A percentile compares a stretch with the other conserved stretches of the same genome.
phyloP scores from a whole-genome alignment of 257 asterid genomes.

The Nicotiana noctiflora region DNA sequence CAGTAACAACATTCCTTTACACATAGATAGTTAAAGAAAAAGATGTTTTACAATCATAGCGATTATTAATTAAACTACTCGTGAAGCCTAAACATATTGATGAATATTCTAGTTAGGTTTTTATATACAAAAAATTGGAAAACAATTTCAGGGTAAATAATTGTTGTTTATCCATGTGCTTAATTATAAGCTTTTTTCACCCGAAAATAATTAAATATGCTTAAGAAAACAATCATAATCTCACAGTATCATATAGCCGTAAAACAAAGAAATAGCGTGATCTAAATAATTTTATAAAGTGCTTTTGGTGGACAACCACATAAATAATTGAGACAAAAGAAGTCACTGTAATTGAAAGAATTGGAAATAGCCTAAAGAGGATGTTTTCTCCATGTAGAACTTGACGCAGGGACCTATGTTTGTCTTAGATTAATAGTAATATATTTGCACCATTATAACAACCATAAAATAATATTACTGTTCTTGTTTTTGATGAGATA shows the following conservation, averaged over 20 bases:
- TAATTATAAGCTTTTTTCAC: not conserved
- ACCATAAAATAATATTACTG: conserved; percentile 5
- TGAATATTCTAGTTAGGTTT: not conserved
- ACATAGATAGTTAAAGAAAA: not conserved
- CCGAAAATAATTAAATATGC: not conserved
- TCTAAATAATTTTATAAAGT: not conserved
- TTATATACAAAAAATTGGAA: no score
- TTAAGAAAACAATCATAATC: not conserved
- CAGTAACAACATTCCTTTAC: not conserved
- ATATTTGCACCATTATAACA: not conserved
- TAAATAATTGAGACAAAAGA: not conserved
- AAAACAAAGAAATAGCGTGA: not conserved
- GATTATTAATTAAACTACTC: not conserved
- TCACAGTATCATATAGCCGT: not conserved
- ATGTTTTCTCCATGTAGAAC: conserved; percentile 8
- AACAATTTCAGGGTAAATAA: not conserved
- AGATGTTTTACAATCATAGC: not conserved
- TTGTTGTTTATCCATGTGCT: not conserved
- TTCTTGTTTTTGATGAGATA: not conserved
- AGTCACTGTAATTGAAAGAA: conserved; percentile 11
- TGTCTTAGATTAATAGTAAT: not conserved
- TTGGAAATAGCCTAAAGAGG: conserved; percentile 7
- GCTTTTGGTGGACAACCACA: conserved; percentile 5
- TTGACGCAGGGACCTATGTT: conserved; percentile 7
- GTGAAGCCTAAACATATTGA: not conserved